Evolutionary conservation across 75 land plant species (phyloP).

Genomic region (Picea sitchensis): DNA sequence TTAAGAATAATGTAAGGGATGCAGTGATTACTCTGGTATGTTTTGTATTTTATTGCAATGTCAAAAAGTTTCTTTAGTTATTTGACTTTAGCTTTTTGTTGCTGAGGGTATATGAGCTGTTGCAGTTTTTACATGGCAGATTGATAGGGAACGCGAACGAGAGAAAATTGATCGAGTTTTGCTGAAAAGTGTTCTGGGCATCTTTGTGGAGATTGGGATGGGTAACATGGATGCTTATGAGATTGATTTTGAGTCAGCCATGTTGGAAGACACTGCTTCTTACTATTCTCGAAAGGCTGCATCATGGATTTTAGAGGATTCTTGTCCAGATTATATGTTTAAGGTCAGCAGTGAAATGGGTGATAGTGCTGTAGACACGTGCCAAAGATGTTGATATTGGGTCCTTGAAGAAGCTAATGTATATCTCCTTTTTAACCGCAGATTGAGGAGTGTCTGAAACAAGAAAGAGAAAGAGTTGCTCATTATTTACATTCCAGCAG

Average conservation of each 20-base stretch:
- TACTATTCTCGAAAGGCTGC: slow-evolving; percentile 88
- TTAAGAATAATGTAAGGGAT: slow-evolving; percentile 84
- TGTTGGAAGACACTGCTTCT: slow-evolving; percentile 82
- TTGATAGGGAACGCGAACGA: slow-evolving; percentile 94
- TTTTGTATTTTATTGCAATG: neutral
- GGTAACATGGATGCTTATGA: slow-evolving; percentile 90
- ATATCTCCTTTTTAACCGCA: slow-evolving; percentile 10
- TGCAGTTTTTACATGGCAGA: slow-evolving; percentile 26
- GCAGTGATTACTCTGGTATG: slow-evolving; percentile 91
- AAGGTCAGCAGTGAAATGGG: slow-evolving; percentile 37
- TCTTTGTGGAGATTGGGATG: slow-evolving; percentile 97
- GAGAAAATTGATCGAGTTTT: slow-evolving; percentile 92
- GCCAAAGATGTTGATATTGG: too few relatives aligned
- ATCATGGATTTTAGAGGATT: slow-evolving; percentile 93
- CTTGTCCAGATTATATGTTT: slow-evolving; percentile 95
- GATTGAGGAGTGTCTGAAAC: slow-evolving; percentile 93
- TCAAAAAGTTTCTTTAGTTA: neutral
- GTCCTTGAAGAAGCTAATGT: too few relatives aligned
- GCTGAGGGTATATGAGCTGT: neutral
- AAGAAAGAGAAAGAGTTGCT: slow-evolving; percentile 86
- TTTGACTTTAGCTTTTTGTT: neutral
- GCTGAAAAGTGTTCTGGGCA: slow-evolving; percentile 87
- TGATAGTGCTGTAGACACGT: too few relatives aligned
- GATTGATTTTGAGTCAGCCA: slow-evolving; percentile 76
- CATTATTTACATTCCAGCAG: slow-evolving; percentile 92